Conservation (phyloP, 208 protist species). For the Tritrichomonas musculus region DNA sequence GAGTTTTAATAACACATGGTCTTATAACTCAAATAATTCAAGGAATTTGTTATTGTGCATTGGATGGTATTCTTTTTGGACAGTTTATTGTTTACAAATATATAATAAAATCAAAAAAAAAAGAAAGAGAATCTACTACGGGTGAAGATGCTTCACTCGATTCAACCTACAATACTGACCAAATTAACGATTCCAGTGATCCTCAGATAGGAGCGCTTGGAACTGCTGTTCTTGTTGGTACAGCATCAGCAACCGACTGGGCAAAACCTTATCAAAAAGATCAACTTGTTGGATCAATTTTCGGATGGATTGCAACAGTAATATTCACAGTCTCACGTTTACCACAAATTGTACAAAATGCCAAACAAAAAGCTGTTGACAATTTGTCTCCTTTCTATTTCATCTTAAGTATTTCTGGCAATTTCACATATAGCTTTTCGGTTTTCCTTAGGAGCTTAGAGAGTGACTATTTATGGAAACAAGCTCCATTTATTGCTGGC, state of each 20-base stretch:
- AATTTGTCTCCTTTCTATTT: neutral
- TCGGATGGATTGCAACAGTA: neutral
- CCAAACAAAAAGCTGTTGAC: neutral
- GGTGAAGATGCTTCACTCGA: neutral
- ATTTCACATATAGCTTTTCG: neutral
- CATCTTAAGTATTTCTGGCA: neutral
- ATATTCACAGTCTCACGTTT: neutral
- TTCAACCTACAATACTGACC: neutral
- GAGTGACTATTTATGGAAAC: neutral
- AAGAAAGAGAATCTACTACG: neutral
- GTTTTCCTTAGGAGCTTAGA: neutral
- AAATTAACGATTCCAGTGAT: neutral
- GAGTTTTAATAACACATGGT: neutral
- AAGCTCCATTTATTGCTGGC: neutral
- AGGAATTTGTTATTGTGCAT: neutral
- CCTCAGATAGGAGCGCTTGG: neutral
- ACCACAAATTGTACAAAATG: neutral
- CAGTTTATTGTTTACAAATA: neutral
- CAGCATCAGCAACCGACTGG: neutral
- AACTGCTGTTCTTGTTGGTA: neutral
- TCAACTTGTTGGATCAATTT: neutral
- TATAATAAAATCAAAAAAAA: neutral
- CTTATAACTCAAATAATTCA: neutral
- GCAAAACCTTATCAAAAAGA: neutral
- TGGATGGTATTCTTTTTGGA: neutral